A percentile compares a stretch with the other conserved stretches of the same genome.
These are phyloP conservation scores for Entrophospora sp. DNA, from an alignment of 192 early-diverging fungal genomes.

Conservation along the genomic window DNA sequence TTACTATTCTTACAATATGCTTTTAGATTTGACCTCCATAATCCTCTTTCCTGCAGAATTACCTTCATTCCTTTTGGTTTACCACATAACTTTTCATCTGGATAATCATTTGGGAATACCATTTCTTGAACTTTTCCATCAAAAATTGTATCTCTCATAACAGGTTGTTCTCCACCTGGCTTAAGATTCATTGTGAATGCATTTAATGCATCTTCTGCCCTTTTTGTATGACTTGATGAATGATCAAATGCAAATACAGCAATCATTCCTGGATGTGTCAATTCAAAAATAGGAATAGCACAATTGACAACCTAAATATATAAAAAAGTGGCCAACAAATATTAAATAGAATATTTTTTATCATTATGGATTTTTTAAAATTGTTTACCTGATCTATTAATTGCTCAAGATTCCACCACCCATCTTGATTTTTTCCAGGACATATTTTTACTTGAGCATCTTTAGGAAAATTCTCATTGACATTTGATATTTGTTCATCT, in stretches of 20 bases:
- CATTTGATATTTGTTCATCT: neutral
- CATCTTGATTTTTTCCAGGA: constrained; percentile 19
- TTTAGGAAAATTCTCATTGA: neutral
- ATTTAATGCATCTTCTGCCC: constrained; percentile 4
- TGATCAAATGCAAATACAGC: no score
- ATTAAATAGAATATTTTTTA: no score
- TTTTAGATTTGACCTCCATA: neutral
- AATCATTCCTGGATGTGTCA: neutral
- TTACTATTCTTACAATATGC: neutral
- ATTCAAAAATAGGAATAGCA: constrained; percentile 18
- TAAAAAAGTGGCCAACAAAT: no score
- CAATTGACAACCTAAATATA: no score
- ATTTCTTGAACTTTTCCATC: no score
- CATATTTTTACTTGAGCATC: neutral
- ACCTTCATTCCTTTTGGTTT: constrained; percentile 20
- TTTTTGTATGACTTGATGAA: no score
- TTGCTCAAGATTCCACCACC: constrained; percentile 14
- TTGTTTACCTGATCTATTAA: constrained; percentile 17
- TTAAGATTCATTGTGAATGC: constrained; percentile 16
- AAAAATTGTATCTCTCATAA: neutral
- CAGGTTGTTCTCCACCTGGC: neutral
- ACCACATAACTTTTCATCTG: neutral
- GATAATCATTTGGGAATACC: neutral
- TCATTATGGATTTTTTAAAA: no score
- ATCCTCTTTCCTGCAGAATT: no score